These are phyloP conservation scores for Chlorella sorokiniana DNA, from an alignment of 139 green algal species.

Conservation along the genomic window DNA sequence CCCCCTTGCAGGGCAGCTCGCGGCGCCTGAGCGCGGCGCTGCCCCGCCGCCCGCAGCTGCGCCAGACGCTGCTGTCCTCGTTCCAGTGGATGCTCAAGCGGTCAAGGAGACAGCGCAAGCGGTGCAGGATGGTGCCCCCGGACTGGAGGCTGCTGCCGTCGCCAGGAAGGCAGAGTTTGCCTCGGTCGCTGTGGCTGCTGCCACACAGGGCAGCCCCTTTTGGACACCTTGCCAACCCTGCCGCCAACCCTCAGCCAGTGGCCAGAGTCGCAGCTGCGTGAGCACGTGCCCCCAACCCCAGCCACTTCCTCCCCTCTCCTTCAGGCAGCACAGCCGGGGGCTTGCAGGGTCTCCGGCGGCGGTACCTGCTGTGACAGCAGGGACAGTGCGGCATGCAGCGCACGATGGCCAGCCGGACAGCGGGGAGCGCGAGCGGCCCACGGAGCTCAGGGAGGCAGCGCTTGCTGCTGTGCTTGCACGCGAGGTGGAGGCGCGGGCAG, in stretches of 20 bases:
- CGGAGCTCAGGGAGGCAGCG: background rate
- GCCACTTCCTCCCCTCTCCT: background rate
- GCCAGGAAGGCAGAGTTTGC: background rate
- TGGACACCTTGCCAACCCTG: background rate
- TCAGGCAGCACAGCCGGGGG: too few species aligned
- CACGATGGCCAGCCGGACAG: background rate
- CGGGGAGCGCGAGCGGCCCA: background rate
- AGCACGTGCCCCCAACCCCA: conserved; percentile 17
- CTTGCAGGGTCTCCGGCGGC: background rate
- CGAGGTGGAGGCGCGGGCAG: background rate
- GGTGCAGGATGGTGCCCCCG: too few species aligned
- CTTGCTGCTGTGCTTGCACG: background rate
- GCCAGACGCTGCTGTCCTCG: too few species aligned
- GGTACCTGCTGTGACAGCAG: too few species aligned
- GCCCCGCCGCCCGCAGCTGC: too few species aligned
- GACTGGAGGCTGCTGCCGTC: background rate
- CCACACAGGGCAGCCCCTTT: background rate
- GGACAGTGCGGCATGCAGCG: background rate
- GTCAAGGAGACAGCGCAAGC: too few species aligned
- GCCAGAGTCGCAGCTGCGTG: background rate
- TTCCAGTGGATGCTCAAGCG: too few species aligned
- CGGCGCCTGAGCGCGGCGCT: too few species aligned
- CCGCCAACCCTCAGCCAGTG: conserved; percentile 14
- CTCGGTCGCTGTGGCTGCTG: too few species aligned
- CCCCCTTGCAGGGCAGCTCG: too few species aligned